These are phyloP conservation scores for Exophiala calicioides DNA, from an alignment of 2,329 filamentous ascomycete genomes.

Conservation along the genomic window DNA sequence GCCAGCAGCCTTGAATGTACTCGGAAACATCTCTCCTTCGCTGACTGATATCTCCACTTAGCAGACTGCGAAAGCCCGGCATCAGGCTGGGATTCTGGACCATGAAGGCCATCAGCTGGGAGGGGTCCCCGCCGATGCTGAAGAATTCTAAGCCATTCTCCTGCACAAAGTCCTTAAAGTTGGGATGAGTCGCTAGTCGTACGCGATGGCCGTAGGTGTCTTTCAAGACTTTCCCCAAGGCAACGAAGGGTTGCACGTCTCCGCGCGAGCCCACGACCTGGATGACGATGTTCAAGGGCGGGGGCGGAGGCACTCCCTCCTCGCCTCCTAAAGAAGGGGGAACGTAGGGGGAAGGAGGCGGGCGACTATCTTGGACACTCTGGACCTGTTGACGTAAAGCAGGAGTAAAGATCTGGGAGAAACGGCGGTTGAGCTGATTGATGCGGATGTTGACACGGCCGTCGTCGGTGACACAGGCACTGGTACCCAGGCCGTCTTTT, in stretches of 20 bases:
- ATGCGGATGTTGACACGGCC: slow-evolving; percentile 78
- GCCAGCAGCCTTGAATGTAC: slow-evolving; percentile 45
- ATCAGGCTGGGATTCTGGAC: slow-evolving; percentile 51
- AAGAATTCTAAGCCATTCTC: slow-evolving; percentile 59
- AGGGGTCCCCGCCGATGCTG: slow-evolving; percentile 58
- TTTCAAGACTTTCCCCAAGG: slow-evolving; percentile 55
- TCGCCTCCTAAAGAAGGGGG: slow-evolving; percentile 68
- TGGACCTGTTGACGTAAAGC: slow-evolving; percentile 58
- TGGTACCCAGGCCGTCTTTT: slow-evolving; percentile 64
- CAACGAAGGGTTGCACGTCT: slow-evolving; percentile 62
- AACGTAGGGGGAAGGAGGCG: slow-evolving; percentile 43
- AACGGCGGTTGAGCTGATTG: slow-evolving; percentile 65
- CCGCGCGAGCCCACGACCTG: slow-evolving; percentile 57
- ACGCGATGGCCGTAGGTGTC: slow-evolving; percentile 57
- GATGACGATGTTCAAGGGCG: slow-evolving; percentile 56
- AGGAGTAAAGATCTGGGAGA: slow-evolving; percentile 67
- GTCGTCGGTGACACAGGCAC: slow-evolving; percentile 66
- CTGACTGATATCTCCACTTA: slow-evolving; percentile 38
- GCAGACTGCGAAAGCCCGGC: slow-evolving; percentile 40
- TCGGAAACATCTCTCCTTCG: slow-evolving; percentile 39
- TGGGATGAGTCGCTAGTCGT: slow-evolving; percentile 57
- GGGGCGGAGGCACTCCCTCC: slow-evolving; percentile 37
- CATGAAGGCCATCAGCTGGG: slow-evolving; percentile 53
- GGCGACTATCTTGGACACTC: slow-evolving; percentile 20
- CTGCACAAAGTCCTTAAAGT: slow-evolving; percentile 57